Evolutionary conservation across 495 filamentous ascomycete species (phyloP), one percentile per base, ranked within the genome.

Genomic region (Lindgomyces ingoldianus): DNA sequence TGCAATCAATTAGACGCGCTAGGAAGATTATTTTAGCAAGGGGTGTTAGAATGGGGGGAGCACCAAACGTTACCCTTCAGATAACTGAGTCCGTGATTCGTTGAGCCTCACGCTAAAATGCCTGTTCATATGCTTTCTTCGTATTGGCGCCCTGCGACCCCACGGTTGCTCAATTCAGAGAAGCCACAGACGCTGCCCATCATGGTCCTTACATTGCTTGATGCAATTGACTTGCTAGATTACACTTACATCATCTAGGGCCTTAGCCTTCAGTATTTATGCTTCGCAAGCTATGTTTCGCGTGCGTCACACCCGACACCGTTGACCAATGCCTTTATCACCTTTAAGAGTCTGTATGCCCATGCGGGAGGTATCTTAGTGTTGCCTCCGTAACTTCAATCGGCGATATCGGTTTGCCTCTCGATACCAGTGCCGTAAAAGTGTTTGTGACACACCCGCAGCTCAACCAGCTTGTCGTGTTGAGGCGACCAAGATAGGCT

Each of bases 361-460:
- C 81, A 44, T 87, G 90, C 64, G 79, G 85, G 50, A 81, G 87
- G 57, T 92, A 85, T 72, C 85, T 95, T 64, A 88, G 97, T 66
- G 91, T 85, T 57, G 88, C 89, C 21, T 76, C 79, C 25, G 82
- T 98, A 53, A 68, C 81, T 59, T 85, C 84, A 24, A 74, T 78
- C 48, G 85, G 88, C 41, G 90, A 96, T 65, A 77, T 96, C 19
- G 77, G 91, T 52, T 82, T 89, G 54, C 81, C 97, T 26, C 83
- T 98, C 56, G 88, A 98, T 72, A 84, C 86, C 65, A 95, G 95
- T 54, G 91, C 91, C 16, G 82, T 85, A 42, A 94, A 88, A 75
- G 87, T 96, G 46, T 93, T 98, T 74, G 87, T 96, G 50, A 80
- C 83, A 21, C 67, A 62, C 36, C 24, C 24, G 14, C 76, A 78